These are phyloP conservation scores for Candida sanyaensis DNA, from an alignment of 1,139 yeast genomes.

Conservation along the genomic window DNA sequence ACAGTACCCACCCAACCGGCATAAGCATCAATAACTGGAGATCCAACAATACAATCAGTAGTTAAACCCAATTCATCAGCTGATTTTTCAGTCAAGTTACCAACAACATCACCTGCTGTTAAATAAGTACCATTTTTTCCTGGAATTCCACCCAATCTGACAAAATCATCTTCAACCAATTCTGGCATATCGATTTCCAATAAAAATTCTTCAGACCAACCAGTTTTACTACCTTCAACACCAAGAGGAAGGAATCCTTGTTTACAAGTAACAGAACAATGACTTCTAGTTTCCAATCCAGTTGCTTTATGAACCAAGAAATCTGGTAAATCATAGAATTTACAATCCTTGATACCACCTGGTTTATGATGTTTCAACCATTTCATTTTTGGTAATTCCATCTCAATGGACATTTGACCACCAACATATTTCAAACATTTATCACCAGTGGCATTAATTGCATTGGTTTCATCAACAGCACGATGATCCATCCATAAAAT, in stretches of 20 bases:
- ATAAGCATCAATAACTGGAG: slow-evolving; percentile 96
- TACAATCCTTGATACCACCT: slow-evolving; percentile 61
- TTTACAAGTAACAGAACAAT: slow-evolving; percentile 90
- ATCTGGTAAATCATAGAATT: slow-evolving; percentile 92
- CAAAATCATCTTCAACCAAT: slow-evolving; percentile 72
- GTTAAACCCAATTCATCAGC: slow-evolving; percentile 88
- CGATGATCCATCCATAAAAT: slow-evolving; percentile 98
- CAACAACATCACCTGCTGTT: slow-evolving; percentile 88
- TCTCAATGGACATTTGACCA: slow-evolving; percentile 96
- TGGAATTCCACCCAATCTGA: slow-evolving; percentile 81
- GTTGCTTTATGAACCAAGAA: slow-evolving; percentile 90
- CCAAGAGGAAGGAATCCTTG: slow-evolving; percentile 95
- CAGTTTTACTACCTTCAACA: slow-evolving; percentile 79
- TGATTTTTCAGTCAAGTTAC: slow-evolving; percentile 61
- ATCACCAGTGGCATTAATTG: slow-evolving; percentile 79
- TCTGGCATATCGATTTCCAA: slow-evolving; percentile 70
- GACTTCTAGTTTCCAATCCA: slow-evolving; percentile 81
- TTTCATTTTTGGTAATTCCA: slow-evolving; percentile 96
- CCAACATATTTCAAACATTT: slow-evolving; percentile 88
- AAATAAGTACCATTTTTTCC: slow-evolving; percentile 70
- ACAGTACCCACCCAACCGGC: slow-evolving; percentile 99
- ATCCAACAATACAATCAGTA: slow-evolving; percentile 79
- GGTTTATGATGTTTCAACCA: slow-evolving; percentile 93
- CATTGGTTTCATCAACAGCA: slow-evolving; percentile 82
- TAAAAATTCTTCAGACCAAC: slow-evolving; percentile 87